These are phyloP conservation scores for Astragalus membranaceus DNA, from an alignment of 306 rosid species.

Conservation along the genomic window DNA sequence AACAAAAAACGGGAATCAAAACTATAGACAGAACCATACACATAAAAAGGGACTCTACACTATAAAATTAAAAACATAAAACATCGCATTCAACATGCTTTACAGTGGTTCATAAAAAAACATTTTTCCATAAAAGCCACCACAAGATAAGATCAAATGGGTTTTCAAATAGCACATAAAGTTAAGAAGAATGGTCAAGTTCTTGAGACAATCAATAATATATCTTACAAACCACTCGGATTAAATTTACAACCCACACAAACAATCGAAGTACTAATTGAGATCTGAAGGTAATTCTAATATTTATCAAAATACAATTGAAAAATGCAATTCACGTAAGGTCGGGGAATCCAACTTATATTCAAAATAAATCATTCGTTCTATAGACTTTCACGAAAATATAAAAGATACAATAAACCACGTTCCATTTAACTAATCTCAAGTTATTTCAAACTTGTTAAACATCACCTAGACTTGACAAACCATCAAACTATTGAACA, in stretches of 20 bases:
- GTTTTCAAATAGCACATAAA: background rate
- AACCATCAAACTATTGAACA: background rate
- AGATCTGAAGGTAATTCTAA: background rate
- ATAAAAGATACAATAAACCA: background rate
- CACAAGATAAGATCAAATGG: background rate
- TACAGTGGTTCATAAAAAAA: background rate
- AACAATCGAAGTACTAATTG: background rate
- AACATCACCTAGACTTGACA: background rate
- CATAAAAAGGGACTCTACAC: background rate
- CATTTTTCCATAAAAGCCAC: no score
- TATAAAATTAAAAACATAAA: background rate
- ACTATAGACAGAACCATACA: background rate
- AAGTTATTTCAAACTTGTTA: background rate
- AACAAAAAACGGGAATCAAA: background rate
- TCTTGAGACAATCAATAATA: background rate
- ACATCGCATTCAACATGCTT: background rate
- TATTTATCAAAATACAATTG: background rate
- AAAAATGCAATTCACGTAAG: background rate
- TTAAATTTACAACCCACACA: no score
- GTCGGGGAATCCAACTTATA: background rate
- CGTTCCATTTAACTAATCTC: background rate
- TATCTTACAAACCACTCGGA: background rate
- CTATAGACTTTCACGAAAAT: background rate
- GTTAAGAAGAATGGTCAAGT: background rate
- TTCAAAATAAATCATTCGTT: background rate